These are phyloP conservation scores for Calycina marina DNA, from an alignment of 2,329 filamentous ascomycete genomes.

Conservation along the genomic window DNA sequence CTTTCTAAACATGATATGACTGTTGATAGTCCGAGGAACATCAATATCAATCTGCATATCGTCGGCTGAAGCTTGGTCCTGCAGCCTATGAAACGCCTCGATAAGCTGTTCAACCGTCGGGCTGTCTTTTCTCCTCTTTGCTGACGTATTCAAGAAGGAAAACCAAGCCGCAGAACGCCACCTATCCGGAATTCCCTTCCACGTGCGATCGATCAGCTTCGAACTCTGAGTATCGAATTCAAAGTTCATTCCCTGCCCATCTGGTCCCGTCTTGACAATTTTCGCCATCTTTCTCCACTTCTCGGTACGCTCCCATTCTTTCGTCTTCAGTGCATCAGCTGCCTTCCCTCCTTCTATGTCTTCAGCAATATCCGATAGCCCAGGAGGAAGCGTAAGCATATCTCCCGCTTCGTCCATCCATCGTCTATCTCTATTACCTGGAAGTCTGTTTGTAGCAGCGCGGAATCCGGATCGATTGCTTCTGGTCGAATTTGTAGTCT, in stretches of 20 bases:
- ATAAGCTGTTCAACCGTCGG: slow-evolving; percentile 59
- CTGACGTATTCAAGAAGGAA: slow-evolving; percentile 72
- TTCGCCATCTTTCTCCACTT: slow-evolving; percentile 57
- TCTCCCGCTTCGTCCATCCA: slow-evolving; percentile 52
- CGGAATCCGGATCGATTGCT: slow-evolving; percentile 37
- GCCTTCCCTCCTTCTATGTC: slow-evolving; percentile 37
- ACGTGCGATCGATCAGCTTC: slow-evolving; percentile 82
- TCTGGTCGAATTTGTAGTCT: slow-evolving; percentile 17
- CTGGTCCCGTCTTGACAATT: slow-evolving; percentile 33
- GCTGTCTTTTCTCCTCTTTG: slow-evolving; percentile 45
- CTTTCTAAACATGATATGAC: slow-evolving; percentile 92
- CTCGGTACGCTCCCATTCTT: slow-evolving; percentile 47
- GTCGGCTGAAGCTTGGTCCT: slow-evolving; percentile 64
- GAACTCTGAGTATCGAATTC: slow-evolving; percentile 71
- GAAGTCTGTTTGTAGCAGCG: slow-evolving; percentile 42
- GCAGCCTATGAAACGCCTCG: slow-evolving; percentile 55
- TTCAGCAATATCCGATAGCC: slow-evolving; percentile 39
- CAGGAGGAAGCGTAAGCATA: slow-evolving; percentile 47
- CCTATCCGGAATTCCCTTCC: slow-evolving; percentile 95
- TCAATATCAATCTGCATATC: slow-evolving; percentile 96
- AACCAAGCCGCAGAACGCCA: slow-evolving; percentile 94
- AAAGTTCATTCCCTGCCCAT: slow-evolving; percentile 45
- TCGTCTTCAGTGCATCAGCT: slow-evolving; percentile 42
- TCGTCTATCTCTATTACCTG: slow-evolving; percentile 44
- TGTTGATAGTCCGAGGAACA: slow-evolving; percentile 84